A percentile compares a stretch with the other conserved stretches of the same genome.
Conservation (phyloP, 352 stramenopile genomes). For the Pythium rhizo-oryzae region DNA sequence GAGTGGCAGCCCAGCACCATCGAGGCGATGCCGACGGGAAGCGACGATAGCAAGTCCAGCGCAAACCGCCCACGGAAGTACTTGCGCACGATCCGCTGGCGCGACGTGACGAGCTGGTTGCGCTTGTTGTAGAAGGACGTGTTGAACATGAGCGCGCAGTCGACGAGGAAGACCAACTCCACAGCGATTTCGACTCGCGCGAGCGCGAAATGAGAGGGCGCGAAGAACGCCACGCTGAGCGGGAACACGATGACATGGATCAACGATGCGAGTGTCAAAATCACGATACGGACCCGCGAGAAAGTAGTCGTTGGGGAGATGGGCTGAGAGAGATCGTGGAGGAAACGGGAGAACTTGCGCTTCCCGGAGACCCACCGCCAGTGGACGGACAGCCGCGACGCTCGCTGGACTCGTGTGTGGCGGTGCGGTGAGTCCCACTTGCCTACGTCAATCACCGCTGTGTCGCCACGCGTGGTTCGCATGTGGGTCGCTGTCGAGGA, state of each 20-base stretch:
- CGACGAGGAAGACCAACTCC: slow-evolving; percentile 35
- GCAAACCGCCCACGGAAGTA: slow-evolving; percentile 39
- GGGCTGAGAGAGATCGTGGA: slow-evolving; percentile 1
- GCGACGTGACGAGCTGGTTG: slow-evolving; percentile 34
- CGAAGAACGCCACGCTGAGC: slow-evolving; percentile 37
- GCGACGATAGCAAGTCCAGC: slow-evolving; percentile 19
- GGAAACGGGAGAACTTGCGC: neutral
- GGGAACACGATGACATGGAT: slow-evolving; percentile 44
- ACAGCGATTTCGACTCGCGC: neutral
- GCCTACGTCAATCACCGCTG: too few species aligned
- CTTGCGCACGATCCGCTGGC: slow-evolving; percentile 36
- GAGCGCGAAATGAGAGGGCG: neutral
- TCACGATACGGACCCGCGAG: slow-evolving; percentile 28
- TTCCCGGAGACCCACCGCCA: slow-evolving; percentile 5
- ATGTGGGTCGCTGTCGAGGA: too few species aligned
- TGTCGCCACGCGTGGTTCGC: too few species aligned
- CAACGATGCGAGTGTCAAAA: slow-evolving; percentile 33
- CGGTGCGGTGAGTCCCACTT: neutral
- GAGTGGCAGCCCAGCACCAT: neutral
- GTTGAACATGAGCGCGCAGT: slow-evolving; percentile 53
- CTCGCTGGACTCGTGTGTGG: neutral
- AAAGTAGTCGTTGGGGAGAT: slow-evolving; percentile 41
- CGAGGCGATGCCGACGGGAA: slow-evolving; percentile 19
- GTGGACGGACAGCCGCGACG: neutral
- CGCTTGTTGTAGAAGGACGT: slow-evolving; percentile 45